Conservation (phyloP, 441 rosid genomes). For the Eutrema salsugineum region DNA sequence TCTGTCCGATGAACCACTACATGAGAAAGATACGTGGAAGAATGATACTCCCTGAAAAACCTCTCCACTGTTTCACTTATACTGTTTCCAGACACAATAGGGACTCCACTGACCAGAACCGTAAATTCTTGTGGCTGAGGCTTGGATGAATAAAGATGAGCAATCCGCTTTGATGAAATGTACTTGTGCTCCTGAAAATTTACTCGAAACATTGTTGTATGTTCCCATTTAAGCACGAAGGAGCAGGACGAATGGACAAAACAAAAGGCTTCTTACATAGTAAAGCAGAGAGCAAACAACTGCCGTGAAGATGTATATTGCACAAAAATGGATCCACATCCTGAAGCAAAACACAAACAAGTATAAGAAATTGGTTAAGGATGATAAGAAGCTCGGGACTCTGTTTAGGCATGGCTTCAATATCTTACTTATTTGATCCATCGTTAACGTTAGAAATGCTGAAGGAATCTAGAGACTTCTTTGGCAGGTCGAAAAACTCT, state of each 20-base stretch:
- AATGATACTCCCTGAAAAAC: conserved; percentile 80
- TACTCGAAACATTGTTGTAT: neutral
- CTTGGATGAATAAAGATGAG: conserved; percentile 63
- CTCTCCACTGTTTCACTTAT: conserved; percentile 64
- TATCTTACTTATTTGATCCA: conserved; percentile 74
- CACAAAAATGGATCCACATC: conserved; percentile 96
- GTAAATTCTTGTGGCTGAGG: conserved; percentile 82
- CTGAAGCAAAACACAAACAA: conserved; percentile 46
- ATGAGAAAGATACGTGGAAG: conserved; percentile 77
- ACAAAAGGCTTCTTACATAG: conserved; percentile 50
- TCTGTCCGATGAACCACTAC: conserved; percentile 59
- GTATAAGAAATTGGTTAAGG: neutral
- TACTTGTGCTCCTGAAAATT: conserved; percentile 66
- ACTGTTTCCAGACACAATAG: conserved; percentile 49
- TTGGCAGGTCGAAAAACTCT: conserved; percentile 57
- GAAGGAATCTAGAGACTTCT: conserved; percentile 73
- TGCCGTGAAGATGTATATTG: conserved; percentile 79
- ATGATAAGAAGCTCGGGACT: neutral
- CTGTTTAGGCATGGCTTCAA: neutral
- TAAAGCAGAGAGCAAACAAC: conserved; percentile 90
- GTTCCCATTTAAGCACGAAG: neutral
- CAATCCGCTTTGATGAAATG: conserved; percentile 64
- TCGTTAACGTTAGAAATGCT: conserved; percentile 81
- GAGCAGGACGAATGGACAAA: neutral
- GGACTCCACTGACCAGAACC: conserved; percentile 71